These are phyloP conservation scores for Pythium volutum DNA, from an alignment of 352 stramenopile species.

Conservation along the genomic window DNA sequence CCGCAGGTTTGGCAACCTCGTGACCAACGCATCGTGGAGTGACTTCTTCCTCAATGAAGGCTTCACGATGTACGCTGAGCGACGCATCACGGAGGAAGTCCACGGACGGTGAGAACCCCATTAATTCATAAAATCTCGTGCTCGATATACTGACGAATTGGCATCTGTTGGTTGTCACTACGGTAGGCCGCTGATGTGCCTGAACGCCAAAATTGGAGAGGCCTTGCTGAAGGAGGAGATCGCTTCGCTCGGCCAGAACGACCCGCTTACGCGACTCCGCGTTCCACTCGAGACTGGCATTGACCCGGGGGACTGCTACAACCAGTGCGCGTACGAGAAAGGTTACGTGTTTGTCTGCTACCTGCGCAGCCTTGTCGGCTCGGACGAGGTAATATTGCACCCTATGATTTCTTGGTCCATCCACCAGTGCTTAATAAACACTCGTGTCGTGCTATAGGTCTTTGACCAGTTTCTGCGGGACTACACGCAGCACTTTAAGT, in stretches of 20 bases:
- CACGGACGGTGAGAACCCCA: conserved; percentile 47
- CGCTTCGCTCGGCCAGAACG: conserved; percentile 59
- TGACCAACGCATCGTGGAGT: conserved; percentile 83
- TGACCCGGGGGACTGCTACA: conserved; percentile 79
- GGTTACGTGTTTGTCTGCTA: conserved; percentile 80
- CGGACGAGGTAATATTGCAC: conserved; percentile 36
- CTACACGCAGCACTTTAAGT: conserved; percentile 65
- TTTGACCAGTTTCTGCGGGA: conserved; percentile 70
- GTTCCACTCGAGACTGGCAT: conserved; percentile 74
- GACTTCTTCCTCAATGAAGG: conserved; percentile 89
- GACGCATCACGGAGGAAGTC: conserved; percentile 60
- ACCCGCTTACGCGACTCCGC: conserved; percentile 61
- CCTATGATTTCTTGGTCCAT: not conserved
- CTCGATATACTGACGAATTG: not conserved
- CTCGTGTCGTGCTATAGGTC: conserved; percentile 23
- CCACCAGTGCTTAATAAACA: not conserved
- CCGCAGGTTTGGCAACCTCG: conserved; percentile 75
- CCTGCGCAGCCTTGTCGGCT: conserved; percentile 57
- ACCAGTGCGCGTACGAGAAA: conserved; percentile 81
- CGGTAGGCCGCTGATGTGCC: conserved; percentile 57
- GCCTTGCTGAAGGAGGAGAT: conserved; percentile 67
- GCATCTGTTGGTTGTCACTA: not conserved
- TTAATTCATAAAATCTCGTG: too few relatives aligned
- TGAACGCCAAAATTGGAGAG: conserved; percentile 73
- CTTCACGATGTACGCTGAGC: conserved; percentile 87